Evolutionary conservation across 345 rosid species (phyloP).

Genomic region (Rhizophora mangle): DNA sequence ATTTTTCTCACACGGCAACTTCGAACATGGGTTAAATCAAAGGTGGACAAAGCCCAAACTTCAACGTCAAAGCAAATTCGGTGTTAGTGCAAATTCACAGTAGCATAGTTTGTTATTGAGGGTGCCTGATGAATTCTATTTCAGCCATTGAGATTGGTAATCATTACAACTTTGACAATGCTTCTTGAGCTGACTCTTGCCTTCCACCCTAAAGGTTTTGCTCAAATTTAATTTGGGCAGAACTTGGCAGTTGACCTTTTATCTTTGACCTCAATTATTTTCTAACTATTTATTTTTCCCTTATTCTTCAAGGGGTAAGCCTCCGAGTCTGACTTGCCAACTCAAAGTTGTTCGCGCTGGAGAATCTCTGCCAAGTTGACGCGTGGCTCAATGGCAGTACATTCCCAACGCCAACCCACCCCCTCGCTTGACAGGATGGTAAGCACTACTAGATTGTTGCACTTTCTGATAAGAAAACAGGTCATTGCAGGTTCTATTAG

Average conservation of each 20-base stretch:
- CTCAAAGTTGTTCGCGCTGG: neutral
- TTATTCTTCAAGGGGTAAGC: neutral
- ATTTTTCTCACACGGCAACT: neutral
- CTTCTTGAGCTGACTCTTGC: conserved; percentile 1
- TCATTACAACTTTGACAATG: neutral
- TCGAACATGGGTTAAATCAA: neutral
- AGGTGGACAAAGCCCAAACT: neutral
- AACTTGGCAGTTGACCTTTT: neutral
- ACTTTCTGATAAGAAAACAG: too few species aligned
- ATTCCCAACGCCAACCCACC: too few species aligned
- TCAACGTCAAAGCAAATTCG: conserved; percentile 1
- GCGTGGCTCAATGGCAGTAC: neutral
- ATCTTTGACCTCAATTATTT: neutral
- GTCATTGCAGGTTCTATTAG: too few species aligned
- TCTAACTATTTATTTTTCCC: neutral
- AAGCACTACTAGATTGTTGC: too few species aligned
- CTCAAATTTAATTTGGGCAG: neutral
- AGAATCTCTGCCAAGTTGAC: neutral
- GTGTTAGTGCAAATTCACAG: conserved; percentile 1
- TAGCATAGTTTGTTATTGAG: neutral
- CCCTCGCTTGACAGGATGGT: too few species aligned
- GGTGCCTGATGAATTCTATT: neutral
- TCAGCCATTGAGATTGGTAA: neutral
- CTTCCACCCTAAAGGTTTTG: neutral
- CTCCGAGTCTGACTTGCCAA: conserved; percentile 15